Evolutionary conservation across 176 grass and related monocot genomes (phyloP).

Genomic region (Cenchrus purpureus): DNA sequence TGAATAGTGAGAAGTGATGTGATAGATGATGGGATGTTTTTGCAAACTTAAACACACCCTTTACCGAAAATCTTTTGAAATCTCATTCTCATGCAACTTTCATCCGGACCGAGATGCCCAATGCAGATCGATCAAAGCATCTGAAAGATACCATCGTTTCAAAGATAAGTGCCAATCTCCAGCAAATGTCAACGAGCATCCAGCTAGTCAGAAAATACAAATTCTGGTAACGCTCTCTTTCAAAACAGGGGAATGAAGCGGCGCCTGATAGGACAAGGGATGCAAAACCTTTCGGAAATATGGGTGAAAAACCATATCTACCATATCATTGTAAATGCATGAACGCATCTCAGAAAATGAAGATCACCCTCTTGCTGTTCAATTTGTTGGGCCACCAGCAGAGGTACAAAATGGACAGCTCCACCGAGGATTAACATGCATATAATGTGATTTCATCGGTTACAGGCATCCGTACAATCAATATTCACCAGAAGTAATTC

Average conservation of each 20-base stretch:
- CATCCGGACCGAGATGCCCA: slow-evolving; percentile 23
- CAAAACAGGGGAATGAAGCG: not conserved
- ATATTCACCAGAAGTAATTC: not conserved
- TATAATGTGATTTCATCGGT: not conserved
- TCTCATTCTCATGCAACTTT: not conserved
- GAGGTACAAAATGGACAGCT: not conserved
- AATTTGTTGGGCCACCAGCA: not conserved
- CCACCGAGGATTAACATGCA: not conserved
- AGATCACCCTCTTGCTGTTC: not conserved
- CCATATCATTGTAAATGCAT: not conserved
- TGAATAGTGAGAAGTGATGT: too few relatives aligned
- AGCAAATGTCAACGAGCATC: slow-evolving; percentile 31
- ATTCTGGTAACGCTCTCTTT: not conserved
- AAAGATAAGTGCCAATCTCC: slow-evolving; percentile 5
- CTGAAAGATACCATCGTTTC: not conserved
- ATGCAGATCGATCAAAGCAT: slow-evolving; percentile 4
- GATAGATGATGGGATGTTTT: too few relatives aligned
- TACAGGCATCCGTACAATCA: not conserved
- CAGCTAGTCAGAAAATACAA: not conserved
- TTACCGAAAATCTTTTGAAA: slow-evolving; percentile 18
- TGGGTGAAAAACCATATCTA: too few relatives aligned
- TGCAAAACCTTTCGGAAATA: not conserved
- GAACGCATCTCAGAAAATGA: not conserved
- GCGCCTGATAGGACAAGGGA: not conserved
- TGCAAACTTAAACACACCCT: too few relatives aligned